Conservation (phyloP, 2,329 filamentous ascomycete genomes). For the Colletotrichum sp. region DNA sequence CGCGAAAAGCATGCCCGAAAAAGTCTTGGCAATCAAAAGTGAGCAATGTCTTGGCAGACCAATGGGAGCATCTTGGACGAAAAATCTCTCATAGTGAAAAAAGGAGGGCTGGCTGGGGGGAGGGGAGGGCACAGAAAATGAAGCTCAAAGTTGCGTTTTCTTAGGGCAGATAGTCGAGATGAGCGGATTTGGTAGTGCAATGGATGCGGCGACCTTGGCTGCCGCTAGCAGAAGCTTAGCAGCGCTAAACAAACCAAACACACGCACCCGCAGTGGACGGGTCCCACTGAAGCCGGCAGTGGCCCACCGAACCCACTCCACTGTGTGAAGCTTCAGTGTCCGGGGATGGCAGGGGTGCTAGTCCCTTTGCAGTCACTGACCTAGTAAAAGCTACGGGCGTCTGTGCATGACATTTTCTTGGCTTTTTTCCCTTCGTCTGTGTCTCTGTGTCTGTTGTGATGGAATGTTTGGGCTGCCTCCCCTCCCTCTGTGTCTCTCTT, state of each 20-base stretch:
- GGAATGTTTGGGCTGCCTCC: not conserved
- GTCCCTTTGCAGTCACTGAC: not conserved
- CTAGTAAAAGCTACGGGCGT: not conserved
- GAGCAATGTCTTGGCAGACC: slow-evolving; percentile 13
- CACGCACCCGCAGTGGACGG: not conserved
- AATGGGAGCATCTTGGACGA: slow-evolving; percentile 3
- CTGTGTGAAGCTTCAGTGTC: not conserved
- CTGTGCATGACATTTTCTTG: not conserved
- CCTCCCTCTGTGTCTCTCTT: not conserved
- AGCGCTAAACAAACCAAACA: slow-evolving; percentile 20
- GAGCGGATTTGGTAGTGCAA: slow-evolving; percentile 4
- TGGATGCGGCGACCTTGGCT: slow-evolving; percentile 15
- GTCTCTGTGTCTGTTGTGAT: not conserved
- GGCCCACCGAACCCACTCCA: not conserved
- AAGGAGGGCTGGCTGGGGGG: not conserved
- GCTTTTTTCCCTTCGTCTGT: not conserved
- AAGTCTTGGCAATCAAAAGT: slow-evolving; percentile 1
- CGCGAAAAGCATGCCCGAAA: not conserved
- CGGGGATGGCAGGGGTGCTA: slow-evolving; percentile 4
- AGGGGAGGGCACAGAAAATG: not conserved
- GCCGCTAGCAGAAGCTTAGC: slow-evolving; percentile 21
- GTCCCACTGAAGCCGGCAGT: not conserved
- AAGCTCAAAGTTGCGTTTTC: slow-evolving; percentile 8
- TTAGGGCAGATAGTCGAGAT: slow-evolving; percentile 8
- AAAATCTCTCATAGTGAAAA: slow-evolving; percentile 3